A percentile compares a stretch with the other conserved stretches of the same genome.
Evolutionary conservation across 1,139 yeast species (phyloP).

Genomic region (Debaryomyces singareniensis): DNA sequence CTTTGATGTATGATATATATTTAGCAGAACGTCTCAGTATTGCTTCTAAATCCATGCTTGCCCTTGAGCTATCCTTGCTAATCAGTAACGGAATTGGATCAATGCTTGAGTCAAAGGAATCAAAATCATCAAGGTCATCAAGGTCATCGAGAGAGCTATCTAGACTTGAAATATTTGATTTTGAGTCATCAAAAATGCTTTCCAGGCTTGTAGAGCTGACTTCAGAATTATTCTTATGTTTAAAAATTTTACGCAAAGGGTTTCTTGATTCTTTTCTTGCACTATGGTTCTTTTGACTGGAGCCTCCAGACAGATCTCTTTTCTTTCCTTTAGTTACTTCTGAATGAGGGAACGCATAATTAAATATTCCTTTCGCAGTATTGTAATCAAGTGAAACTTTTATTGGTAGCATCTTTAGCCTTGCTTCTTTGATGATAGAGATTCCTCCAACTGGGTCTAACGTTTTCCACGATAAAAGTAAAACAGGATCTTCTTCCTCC

Average conservation of each 20-base stretch:
- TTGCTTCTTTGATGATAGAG: slow-evolving; percentile 42
- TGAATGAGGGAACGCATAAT: slow-evolving; percentile 68
- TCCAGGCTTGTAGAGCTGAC: neutral
- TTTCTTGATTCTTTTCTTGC: slow-evolving; percentile 1
- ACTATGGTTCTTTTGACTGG: slow-evolving; percentile 1
- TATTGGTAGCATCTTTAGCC: slow-evolving; percentile 59
- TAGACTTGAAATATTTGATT: neutral
- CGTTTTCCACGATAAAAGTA: slow-evolving; percentile 64
- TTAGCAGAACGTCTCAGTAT: slow-evolving; percentile 65
- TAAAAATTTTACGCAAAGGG: slow-evolving; percentile 1
- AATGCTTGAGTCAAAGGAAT: neutral
- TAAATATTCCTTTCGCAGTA: slow-evolving; percentile 56
- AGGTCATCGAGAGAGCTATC: neutral
- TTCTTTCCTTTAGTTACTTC: slow-evolving; percentile 22
- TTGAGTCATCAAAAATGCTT: neutral
- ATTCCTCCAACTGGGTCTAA: slow-evolving; percentile 85
- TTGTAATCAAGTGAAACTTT: slow-evolving; percentile 66
- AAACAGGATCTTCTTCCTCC: slow-evolving; percentile 28
- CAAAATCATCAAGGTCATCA: neutral
- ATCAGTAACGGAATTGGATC: neutral
- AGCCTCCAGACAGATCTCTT: neutral
- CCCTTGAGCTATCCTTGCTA: neutral
- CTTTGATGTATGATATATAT: slow-evolving; percentile 57
- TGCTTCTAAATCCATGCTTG: slow-evolving; percentile 37
- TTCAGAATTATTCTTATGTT: neutral